Base-by-base conservation (phyloP, 768 basidiomycete species). In the Pleurotus ostreatus region DNA sequence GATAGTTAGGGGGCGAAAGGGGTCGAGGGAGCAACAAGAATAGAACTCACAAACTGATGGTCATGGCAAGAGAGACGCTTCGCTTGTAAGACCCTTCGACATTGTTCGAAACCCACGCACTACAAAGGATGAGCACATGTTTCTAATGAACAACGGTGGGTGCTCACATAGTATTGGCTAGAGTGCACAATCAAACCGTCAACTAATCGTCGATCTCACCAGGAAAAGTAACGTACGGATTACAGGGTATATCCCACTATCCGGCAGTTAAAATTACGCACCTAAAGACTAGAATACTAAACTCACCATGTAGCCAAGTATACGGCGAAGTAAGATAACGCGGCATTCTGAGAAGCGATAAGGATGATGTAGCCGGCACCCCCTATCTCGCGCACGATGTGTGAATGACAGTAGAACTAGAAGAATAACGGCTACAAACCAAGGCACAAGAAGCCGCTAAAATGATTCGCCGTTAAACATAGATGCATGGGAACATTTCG, bases 1-100 rank as follows among this genome's bases (percentile, higher is more conserved):
- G 30, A 34, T 11, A 34, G 18, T 38, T 23, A 41, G 40, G 49
- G 49, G 55, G 6, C 57, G 23, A 22, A 40, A 41, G 34, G 9
- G 12, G 9, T 8, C 9, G 15, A 25, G 6, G 23, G 12, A 26
- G 40, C 44, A 13, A 34, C 30, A 34, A 15, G 48, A 49, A 46
- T 0, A 26, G 53, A 39, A 66, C 81, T 61, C 57, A 84, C 83
- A 81, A 80, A 62, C 80, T 77, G 59, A 88, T 85, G 2, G 83
- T 77, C 85, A 88, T 86, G 4, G 80, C 87, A 49, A 89, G 70
- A 0, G 84, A 74, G 5, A 89, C 85, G 60, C 83, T 83, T 40
- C 88, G 85, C 66, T 90, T 90, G 70, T 89, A 90, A 2, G 80
- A 77, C 12, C 88, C 88, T 68, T 89, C 86, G 12, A 86, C 77